phyloP scores from a whole-genome alignment of 2,329 filamentous ascomycete genomes.

The Lecanicillium sp. region DNA sequence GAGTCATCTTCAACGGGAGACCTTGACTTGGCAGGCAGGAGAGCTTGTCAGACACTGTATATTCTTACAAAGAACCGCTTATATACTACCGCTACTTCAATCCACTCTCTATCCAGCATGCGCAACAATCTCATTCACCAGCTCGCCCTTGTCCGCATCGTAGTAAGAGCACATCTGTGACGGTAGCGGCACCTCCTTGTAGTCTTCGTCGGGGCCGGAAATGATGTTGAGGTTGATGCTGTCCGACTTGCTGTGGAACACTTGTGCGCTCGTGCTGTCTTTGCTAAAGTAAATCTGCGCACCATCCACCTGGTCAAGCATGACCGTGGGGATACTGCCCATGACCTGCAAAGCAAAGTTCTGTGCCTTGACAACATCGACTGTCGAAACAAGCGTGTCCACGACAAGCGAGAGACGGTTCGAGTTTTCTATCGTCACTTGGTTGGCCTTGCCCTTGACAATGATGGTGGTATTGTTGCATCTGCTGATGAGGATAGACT shows the following conservation, averaged over 20 bases:
- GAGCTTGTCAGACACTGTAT: neutral
- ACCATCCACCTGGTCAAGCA: conserved; percentile 89
- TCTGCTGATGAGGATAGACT: conserved; percentile 85
- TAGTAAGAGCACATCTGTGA: conserved; percentile 79
- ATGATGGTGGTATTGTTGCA: conserved; percentile 89
- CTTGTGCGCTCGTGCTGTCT: conserved; percentile 67
- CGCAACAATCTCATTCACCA: conserved; percentile 92
- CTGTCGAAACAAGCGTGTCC: conserved; percentile 79
- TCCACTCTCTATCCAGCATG: conserved; percentile 60
- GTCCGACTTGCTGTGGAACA: conserved; percentile 84
- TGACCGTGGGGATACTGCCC: conserved; percentile 74
- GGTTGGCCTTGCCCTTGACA: conserved; percentile 88
- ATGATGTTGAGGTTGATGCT: conserved; percentile 84
- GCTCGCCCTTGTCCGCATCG: conserved; percentile 59
- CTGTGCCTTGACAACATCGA: conserved; percentile 91
- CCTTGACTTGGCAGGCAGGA: neutral
- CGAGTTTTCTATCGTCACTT: conserved; percentile 92
- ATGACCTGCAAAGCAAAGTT: conserved; percentile 94
- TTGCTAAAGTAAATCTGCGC: conserved; percentile 80
- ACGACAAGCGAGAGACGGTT: conserved; percentile 76
- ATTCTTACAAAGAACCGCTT: neutral
- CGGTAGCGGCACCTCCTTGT: conserved; percentile 77
- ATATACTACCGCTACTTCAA: neutral
- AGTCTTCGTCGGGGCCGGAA: conserved; percentile 64
- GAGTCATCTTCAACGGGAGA: neutral